Base-by-base conservation (phyloP, 768 basidiomycete species). In the Crucibulum laeve region DNA sequence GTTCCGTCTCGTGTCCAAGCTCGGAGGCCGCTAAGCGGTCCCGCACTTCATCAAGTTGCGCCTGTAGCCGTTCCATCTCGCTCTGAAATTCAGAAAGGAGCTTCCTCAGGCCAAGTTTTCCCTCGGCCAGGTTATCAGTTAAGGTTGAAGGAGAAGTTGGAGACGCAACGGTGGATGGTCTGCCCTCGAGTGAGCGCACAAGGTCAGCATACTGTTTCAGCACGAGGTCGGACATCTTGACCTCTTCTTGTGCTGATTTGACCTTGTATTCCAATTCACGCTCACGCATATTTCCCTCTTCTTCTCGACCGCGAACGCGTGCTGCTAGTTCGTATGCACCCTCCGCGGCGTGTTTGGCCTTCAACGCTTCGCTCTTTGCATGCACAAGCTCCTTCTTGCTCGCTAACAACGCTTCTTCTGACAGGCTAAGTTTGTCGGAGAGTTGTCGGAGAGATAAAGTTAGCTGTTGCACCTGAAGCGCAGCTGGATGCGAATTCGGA, bases 171-270 rank as follows among this genome's bases (percentile, higher is more conserved):
- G 22, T 24, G 35, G n/a, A 46, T 34, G 36, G 45, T 25, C 71
- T 67, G 14, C 71, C 69, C 53, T 87, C 82, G 42, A 89, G 67
- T 1, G 62, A 70, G 15, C 86, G 71, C 10, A 90, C 88, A 11
- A 91, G 73, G 45, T 78, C 79, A 0, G 88, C 88, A 41, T 91
- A 91, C 50, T 90, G 84, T 40, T 73, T 67, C 13, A 90, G 73
- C 4, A 79, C 82, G 23, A 74, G 56, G 44, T 90, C 87, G 30
- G 73, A 70, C 73, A 87, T 76, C 50, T 68, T 71, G 25, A 67
- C 63, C 48, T 82, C 76, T 56, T 86, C 80, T 47, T 82, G 75
- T 3, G 73, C 71, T 17, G 63, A 66, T 26, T 62, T 65, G 3
- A 78, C 57, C 50, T 60, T 71, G 48, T 66, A 48, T 49, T 74